Evolutionary conservation across 192 early-diverging fungal genomes (phyloP).

Genomic region (Coemansia sp.): DNA sequence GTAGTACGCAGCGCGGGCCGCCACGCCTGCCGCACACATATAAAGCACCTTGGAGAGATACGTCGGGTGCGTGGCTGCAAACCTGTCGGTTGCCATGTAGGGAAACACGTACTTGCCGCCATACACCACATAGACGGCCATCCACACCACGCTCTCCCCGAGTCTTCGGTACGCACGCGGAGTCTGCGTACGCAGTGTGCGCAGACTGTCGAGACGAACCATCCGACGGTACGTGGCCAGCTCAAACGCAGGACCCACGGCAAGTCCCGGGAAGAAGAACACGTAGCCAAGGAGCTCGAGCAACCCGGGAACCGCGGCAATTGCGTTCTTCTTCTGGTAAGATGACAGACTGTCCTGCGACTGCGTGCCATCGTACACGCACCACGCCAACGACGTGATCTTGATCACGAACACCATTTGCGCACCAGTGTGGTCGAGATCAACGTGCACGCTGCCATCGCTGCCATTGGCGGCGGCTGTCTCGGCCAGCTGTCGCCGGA

Average conservation of each 20-base stretch:
- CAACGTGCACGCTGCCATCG: conserved; percentile 31
- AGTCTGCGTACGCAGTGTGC: conserved; percentile 15
- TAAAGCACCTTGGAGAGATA: conserved; percentile 16
- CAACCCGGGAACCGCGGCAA: conserved; percentile 64
- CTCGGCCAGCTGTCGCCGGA: conserved; percentile 38
- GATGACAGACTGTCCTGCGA: conserved; percentile 38
- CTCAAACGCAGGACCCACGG: conserved; percentile 86
- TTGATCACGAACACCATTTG: conserved; percentile 97
- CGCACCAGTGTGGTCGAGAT: conserved; percentile 84
- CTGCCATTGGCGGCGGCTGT: conserved; percentile 13
- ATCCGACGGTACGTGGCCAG: conserved; percentile 58
- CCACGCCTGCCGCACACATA: conserved; percentile 33
- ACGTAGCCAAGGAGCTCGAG: conserved; percentile 83
- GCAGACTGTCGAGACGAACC: conserved; percentile 44
- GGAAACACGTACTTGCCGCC: conserved; percentile 14
- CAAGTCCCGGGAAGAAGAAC: conserved; percentile 85
- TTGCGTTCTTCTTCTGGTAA: conserved; percentile 67
- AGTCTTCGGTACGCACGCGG: conserved; percentile 31
- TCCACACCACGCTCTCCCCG: conserved; percentile 38
- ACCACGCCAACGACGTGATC: conserved; percentile 84
- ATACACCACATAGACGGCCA: conserved; percentile 37
- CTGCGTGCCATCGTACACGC: conserved; percentile 73
- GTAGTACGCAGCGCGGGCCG: conserved; percentile 67
- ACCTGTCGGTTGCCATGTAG: conserved; percentile 24
- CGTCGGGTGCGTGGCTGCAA: conserved; percentile 9